Base-by-base conservation (phyloP, 345 rosid species). In the Eucalyptus victrix region DNA sequence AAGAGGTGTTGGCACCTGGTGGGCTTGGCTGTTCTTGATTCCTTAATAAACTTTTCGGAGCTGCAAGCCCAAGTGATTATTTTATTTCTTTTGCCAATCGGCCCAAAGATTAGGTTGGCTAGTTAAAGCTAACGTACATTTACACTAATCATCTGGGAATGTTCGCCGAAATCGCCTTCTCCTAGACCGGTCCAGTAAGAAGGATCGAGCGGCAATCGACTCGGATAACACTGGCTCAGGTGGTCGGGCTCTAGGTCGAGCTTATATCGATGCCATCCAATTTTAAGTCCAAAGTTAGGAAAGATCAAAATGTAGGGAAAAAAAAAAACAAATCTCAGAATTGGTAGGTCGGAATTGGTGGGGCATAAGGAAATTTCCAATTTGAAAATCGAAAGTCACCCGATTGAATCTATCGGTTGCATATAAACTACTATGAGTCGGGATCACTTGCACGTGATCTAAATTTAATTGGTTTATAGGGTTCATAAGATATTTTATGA, bases 401-500 rank as follows among this genome's bases (percentile, higher is more conserved):
- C 1, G 0, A 7, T 37, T 1, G 14, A 37, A 72, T 37, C 28
- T 11, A 76, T 72, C 5, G 7, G 7, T 37, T 17, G 45, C 28
- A 7, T 76, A 9, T 37, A 37, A 4, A 21, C 15, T 21, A 11
- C 5, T 19, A 3, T 76, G 83, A 21, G 8, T 21, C 2, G 6
- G 1, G 15, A 12, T 76, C 28, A 37, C 83, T 37, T 10, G 26
- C 28, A 19, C 5, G 6, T 9, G 81, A 10, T 6, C 15, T 72
- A 37, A 34, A 72, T 72, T 1, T 18, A 72, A 37, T 76, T 0
- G 47, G 7, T 11, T 76, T 76, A 19, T 9, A 14, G 1, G 44
- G 24, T 10, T 37, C 1, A 7, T 0, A 19, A 10, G 15, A 28
- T 10, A 6, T 72, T 72, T 12, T 8, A 37, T 34, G 3, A 23